Conservation (phyloP, 805 yeast genomes). For the Ogataea trehaloabstinens region DNA sequence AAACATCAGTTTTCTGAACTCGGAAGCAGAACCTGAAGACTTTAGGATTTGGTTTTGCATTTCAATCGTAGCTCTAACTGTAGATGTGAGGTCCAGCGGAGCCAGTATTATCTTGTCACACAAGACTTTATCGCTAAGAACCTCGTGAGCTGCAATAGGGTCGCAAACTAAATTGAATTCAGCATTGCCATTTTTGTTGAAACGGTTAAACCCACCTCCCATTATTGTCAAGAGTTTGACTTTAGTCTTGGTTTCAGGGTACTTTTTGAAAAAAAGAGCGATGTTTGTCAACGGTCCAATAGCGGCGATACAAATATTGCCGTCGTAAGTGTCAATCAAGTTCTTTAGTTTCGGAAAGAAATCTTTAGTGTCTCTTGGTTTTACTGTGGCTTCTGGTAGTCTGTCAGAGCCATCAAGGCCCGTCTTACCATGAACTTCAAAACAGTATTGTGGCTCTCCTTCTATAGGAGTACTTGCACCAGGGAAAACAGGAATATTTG, state of each 20-base stretch:
- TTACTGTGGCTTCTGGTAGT: constrained; percentile 47
- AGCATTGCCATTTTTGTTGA: constrained; percentile 39
- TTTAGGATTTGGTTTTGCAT: constrained; percentile 40
- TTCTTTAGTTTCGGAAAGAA: constrained; percentile 25
- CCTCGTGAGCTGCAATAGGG: constrained; percentile 66
- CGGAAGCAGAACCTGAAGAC: constrained; percentile 29
- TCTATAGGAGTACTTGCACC: constrained; percentile 62
- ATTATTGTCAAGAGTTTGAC: constrained; percentile 61
- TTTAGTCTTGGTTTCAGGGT: constrained; percentile 52
- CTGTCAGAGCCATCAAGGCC: constrained; percentile 77
- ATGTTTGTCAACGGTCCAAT: constrained; percentile 79
- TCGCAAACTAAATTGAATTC: constrained; percentile 79
- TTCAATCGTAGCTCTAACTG: constrained; percentile 49
- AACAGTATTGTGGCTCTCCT: constrained; percentile 50
- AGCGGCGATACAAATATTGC: constrained; percentile 60
- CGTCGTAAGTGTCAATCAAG: constrained; percentile 33
- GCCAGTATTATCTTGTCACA: constrained; percentile 50
- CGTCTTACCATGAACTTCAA: constrained; percentile 66
- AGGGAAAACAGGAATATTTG: constrained; percentile 60
- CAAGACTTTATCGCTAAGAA: constrained; percentile 48
- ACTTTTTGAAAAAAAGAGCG: constrained; percentile 49
- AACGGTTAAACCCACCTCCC: constrained; percentile 62
- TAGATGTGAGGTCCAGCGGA: constrained; percentile 72
- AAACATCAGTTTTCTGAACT: constrained; percentile 51
- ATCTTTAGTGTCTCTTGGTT: constrained; percentile 13